Conservation (phyloP, 805 yeast species). For the Starmerella roubikii region DNA sequence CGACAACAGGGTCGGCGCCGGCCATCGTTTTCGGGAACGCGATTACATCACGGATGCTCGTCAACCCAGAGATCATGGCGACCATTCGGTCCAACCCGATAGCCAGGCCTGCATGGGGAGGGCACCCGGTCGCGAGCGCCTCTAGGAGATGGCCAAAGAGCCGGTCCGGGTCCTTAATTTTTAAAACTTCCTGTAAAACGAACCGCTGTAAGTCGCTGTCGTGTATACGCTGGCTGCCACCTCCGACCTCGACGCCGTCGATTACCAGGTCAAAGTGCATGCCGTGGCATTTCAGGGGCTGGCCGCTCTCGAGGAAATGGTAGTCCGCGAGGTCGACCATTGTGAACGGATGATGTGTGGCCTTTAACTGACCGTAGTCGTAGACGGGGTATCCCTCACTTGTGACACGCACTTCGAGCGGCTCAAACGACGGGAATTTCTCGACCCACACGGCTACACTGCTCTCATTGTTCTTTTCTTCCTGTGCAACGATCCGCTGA, state of each 20-base stretch:
- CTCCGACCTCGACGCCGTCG: conserved; percentile 93
- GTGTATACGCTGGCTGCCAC: conserved; percentile 92
- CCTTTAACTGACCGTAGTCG: conserved; percentile 33
- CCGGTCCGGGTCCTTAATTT: conserved; percentile 41
- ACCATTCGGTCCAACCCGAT: conserved; percentile 87
- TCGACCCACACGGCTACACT: conserved; percentile 53
- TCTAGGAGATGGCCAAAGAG: conserved; percentile 75
- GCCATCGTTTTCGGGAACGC: conserved; percentile 90
- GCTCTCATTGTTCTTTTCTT: conserved; percentile 23
- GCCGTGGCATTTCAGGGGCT: conserved; percentile 60
- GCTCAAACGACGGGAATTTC: conserved; percentile 87
- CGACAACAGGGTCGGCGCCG: conserved; percentile 80
- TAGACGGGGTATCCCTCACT: conserved; percentile 46
- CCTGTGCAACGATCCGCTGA: conserved; percentile 43
- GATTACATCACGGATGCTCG: conserved; percentile 78
- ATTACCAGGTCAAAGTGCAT: conserved; percentile 90
- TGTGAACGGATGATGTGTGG: conserved; percentile 97
- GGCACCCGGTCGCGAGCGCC: conserved; percentile 83
- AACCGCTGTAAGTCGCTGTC: conserved; percentile 65
- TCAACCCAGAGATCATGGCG: conserved; percentile 71
- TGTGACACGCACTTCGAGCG: conserved; percentile 27
- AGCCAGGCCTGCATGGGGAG: conserved; percentile 97
- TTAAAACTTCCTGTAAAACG: conserved; percentile 51
- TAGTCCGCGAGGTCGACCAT: conserved; percentile 71
- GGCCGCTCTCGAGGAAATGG: conserved; percentile 32